Evolutionary conservation across 176 grass and related monocot genomes (phyloP), one percentile per base, ranked within the genome.

Genomic region (Triticum urartu): DNA sequence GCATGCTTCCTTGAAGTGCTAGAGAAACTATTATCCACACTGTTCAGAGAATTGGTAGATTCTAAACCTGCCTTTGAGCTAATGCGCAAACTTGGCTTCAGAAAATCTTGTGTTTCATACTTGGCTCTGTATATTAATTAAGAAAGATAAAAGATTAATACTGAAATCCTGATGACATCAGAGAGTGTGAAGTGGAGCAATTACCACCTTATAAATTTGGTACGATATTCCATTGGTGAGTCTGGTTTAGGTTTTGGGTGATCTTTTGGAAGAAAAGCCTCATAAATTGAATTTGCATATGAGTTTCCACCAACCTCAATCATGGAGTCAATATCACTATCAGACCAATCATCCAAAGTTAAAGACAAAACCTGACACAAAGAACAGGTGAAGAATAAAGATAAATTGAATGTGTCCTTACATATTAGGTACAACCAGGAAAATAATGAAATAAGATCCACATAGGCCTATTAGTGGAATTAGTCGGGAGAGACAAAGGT

Each of bases 261-360:
- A 48, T 91, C 90, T 91, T 88, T 93, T 36, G 97, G 90, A 75
- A 99, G 92, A 91, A 99, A 99, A 80, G 97, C 94, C 85, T 99
- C 97, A 83, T 99, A 99, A 78, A 99, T 99, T 77, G 97, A 96
- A 88, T 99, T 99, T n/a, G 97, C 97, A 87, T 96, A 99, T 36
- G 97, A 96, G 82, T 99, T 99, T 80, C 97, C 97, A 88, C 94
- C 97, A 78, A 99, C 94, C 80, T 99, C 97, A 75, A 99, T 9
- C 90, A 99, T 96, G 13, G 94, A 94, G 80, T 99, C 94, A 42
- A 96, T 92, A 70, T 99, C 97, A 40, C 83, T 88, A 61, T 99
- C 97, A 77, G 72, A 87, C 97, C 97, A 99, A 82, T 99, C 94
- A 92, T 99, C 97, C 82, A 94, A 85, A 81, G 97, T 99, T 30